phyloP scores from a whole-genome alignment of 192 early-diverging fungal species.

The Helicostylum pulchrum region DNA sequence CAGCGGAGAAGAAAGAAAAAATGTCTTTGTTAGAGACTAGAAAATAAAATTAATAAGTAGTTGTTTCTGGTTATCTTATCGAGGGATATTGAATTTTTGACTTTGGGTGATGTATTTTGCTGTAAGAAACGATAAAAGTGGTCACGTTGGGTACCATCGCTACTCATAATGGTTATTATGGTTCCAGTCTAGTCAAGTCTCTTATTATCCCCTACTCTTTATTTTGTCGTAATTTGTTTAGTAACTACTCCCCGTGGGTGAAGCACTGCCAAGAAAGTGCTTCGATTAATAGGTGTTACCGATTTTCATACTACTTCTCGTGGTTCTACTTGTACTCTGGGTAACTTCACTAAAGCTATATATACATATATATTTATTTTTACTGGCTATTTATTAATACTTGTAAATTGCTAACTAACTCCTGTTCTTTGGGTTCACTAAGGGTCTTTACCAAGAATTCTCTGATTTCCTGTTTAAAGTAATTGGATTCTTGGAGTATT shows the following conservation, averaged over 20 bases:
- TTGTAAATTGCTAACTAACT: too few species aligned
- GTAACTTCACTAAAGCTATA: conserved; percentile 98
- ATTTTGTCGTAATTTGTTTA: conserved; percentile 83
- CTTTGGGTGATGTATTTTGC: too few species aligned
- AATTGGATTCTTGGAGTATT: too few species aligned
- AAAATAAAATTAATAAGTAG: too few species aligned
- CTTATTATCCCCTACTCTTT: conserved; percentile 95
- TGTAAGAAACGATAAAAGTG: too few species aligned
- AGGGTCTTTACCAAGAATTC: conserved; percentile 1
- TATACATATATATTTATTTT: conserved; percentile 72
- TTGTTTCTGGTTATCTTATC: too few species aligned
- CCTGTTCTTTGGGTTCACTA: conserved; percentile 54
- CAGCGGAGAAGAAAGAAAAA: too few species aligned
- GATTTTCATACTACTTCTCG: conserved; percentile 95
- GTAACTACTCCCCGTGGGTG: conserved; percentile 98
- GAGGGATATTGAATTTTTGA: too few species aligned
- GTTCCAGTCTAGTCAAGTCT: conserved; percentile 88
- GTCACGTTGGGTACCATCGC: conserved; percentile 61
- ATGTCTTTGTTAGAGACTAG: too few species aligned
- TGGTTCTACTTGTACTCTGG: conserved; percentile 94
- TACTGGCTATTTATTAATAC: too few species aligned
- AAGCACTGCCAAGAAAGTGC: conserved; percentile 96
- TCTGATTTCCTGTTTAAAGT: not conserved
- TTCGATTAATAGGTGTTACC: conserved; percentile 91
- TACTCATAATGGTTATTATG: conserved; percentile 97